Base-by-base conservation (phyloP, 495 filamentous ascomycete species). In the Hapsidospora chrysogenum region DNA sequence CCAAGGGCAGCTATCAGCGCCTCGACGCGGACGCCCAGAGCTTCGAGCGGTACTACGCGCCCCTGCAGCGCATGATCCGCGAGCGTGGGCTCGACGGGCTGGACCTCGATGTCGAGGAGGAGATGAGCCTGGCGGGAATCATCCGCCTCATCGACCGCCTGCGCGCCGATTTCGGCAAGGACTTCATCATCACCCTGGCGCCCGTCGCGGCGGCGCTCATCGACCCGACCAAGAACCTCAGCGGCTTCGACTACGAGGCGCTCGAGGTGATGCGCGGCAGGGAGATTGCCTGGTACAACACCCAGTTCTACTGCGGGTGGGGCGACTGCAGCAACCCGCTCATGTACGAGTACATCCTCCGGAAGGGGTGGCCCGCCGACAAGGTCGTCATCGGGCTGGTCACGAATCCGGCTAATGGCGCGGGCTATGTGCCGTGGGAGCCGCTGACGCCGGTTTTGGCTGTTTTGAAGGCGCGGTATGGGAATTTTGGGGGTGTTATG, bases 301-400 rank as follows among this genome's bases (percentile, higher is more conserved):
- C 72, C 13, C 78, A 92, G 48, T 87, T 89, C 52, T 92, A 92
- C 55, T 82, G 76, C 52, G 80, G 80, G 3, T 92, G 81, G 80
- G 84, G 83, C 17, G 47, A 61, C 38, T 56, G 52, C 9, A 39
- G 46, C 17, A 68, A 63, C 25, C 63, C 80, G 17, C 60, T 66
- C 60, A 77, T 36, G 58, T 69, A 48, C 64, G 73, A 63, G 78
- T 75, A 51, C 67, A 72, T 56, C 52, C 51, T 43, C 63, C 78
- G 43, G 48, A 81, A 35, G 37, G 77, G 78, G 19, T 85, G 72
- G 68, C 58, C 65, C 2, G 56, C 74, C 2, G 53, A 67, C 9
- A 76, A 74, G 41, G 59, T 86, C 10, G 76, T 82, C 1, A 58
- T 77, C 44, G 80, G 80, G 5, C 45, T 79, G 25, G 60, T 87